A percentile compares a stretch with the other conserved stretches of the same genome.
Evolutionary conservation across 495 filamentous ascomycete genomes (phyloP).

Genomic region (Amniculicola lignicola): DNA sequence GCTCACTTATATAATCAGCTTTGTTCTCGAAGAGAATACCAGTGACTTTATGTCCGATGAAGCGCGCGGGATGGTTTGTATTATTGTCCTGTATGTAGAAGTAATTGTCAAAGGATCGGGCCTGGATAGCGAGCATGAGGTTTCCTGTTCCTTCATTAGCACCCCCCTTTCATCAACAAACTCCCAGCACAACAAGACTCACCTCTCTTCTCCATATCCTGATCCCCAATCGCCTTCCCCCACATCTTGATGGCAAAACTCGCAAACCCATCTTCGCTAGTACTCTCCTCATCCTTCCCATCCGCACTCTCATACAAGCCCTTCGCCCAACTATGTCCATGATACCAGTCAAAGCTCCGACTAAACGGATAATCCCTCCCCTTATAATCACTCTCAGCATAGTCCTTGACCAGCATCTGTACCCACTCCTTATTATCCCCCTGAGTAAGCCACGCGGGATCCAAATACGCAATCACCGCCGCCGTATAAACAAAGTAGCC

Average conservation of each 20-base stretch:
- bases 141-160: slow-evolving; percentile 45
- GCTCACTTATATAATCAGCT: slow-evolving; percentile 70
- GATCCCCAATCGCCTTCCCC: slow-evolving; percentile 71
- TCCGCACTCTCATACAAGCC: slow-evolving; percentile 82
- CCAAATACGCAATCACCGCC: slow-evolving; percentile 75
- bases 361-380: slow-evolving; percentile 77
- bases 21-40: slow-evolving; percentile 98
- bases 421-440: slow-evolving; percentile 70
- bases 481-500: slow-evolving; percentile 88
- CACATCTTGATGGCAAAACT: slow-evolving; percentile 87
- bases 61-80: slow-evolving; percentile 68
- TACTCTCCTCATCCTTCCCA: slow-evolving; percentile 88
- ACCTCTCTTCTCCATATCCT: slow-evolving; percentile 78
- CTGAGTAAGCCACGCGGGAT: slow-evolving; percentile 65
- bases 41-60: slow-evolving; percentile 77
- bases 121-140: slow-evolving; percentile 74
- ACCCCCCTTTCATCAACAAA: background rate
- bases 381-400: slow-evolving; percentile 65
- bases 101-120: slow-evolving; percentile 69
- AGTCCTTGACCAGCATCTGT: slow-evolving; percentile 55
- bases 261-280: slow-evolving; percentile 83
- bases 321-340: slow-evolving; percentile 91
- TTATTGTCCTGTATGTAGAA: slow-evolving; percentile 74
- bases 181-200: background rate
- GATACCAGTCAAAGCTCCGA: slow-evolving; percentile 77